phyloP scores from a whole-genome alignment of 108 stramenopile species.

The Cylindrotheca closterium region DNA sequence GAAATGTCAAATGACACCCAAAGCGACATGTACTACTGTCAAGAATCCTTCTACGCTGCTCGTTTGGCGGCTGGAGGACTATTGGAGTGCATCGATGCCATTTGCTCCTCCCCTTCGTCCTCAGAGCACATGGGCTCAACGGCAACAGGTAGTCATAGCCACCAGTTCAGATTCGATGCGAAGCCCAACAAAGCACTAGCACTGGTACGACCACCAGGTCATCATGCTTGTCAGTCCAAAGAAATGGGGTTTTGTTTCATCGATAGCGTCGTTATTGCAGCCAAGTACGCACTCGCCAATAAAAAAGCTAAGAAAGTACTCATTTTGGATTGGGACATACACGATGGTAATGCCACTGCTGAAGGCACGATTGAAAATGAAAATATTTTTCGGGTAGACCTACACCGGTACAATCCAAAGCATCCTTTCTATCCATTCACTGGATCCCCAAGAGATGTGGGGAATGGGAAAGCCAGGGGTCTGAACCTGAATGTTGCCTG shows the following conservation, averaged over 20 bases:
- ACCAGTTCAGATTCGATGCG: too few relatives aligned
- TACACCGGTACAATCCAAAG: slow-evolving; percentile 26
- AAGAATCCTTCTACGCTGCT: slow-evolving; percentile 28
- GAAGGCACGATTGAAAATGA: slow-evolving; percentile 53
- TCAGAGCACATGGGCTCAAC: not conserved
- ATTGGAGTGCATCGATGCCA: slow-evolving; percentile 20
- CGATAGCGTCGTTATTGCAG: slow-evolving; percentile 53
- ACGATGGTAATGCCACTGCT: slow-evolving; percentile 55
- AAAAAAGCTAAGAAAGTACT: slow-evolving; percentile 27
- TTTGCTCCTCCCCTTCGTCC: not conserved
- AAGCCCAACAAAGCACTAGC: slow-evolving; percentile 13
- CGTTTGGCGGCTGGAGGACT: slow-evolving; percentile 28
- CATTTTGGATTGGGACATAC: slow-evolving; percentile 62
- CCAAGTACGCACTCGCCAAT: slow-evolving; percentile 18
- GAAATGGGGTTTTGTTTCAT: slow-evolving; percentile 61
- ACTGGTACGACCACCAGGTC: slow-evolving; percentile 32
- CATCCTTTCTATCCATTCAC: slow-evolving; percentile 46
- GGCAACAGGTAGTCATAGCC: too few relatives aligned
- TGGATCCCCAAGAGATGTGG: slow-evolving; percentile 48
- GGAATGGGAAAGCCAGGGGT: slow-evolving; percentile 32
- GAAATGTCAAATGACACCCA: not conserved
- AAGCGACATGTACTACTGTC: slow-evolving; percentile 28
- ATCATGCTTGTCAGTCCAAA: slow-evolving; percentile 20
- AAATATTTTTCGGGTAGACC: slow-evolving; percentile 42
- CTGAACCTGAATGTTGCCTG: slow-evolving; percentile 51